These are phyloP conservation scores for Hanseniaspora valbyensis DNA, from an alignment of 805 yeast genomes.

Conservation along the genomic window DNA sequence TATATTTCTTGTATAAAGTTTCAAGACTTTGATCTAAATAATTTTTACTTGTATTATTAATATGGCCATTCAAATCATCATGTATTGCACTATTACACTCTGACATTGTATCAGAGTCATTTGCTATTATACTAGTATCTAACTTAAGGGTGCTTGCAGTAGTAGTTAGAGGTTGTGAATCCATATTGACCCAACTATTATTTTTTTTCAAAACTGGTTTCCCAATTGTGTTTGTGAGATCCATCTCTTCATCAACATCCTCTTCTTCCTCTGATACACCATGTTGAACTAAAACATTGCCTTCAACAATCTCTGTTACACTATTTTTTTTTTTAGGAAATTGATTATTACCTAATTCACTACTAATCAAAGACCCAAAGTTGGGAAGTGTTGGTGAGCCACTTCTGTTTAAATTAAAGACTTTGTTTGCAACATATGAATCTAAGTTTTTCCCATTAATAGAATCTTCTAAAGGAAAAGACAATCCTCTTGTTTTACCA, in stretches of 20 bases:
- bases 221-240: neutral
- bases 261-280: slow-evolving; percentile 4
- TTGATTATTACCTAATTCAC: neutral
- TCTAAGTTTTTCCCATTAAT: neutral
- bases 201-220: neutral
- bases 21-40: slow-evolving; percentile 4
- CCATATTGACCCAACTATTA: slow-evolving; percentile 1
- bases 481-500: neutral
- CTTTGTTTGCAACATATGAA: neutral
- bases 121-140: neutral
- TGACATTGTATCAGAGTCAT: slow-evolving; percentile 11
- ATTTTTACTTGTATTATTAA: too few species aligned
- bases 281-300: slow-evolving; percentile 7
- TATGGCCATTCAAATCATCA: neutral
- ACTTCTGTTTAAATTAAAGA: neutral
- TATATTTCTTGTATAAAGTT: neutral
- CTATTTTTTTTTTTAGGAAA: slow-evolving; percentile 1
- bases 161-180: neutral
- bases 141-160: neutral
- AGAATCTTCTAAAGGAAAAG: neutral
- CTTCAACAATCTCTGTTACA: slow-evolving; percentile 3
- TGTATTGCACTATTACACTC: slow-evolving; percentile 5
- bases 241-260: neutral
- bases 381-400: slow-evolving; percentile 6
- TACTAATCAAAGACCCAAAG: neutral